Conservation (phyloP, 73 alveolate genomes). For the Breviolum minutum region DNA sequence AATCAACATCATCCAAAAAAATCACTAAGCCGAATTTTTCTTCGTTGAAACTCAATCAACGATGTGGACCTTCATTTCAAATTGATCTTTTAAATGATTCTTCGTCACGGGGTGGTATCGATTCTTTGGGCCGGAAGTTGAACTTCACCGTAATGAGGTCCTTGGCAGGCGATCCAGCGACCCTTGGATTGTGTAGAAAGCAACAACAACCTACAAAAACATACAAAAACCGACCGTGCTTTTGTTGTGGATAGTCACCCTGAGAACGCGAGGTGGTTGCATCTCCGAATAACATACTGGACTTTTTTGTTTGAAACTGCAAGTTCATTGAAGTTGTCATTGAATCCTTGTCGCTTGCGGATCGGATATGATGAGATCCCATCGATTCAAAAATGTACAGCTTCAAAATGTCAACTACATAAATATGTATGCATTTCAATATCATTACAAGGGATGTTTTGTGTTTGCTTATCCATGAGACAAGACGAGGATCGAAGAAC, state of each 20-base stretch:
- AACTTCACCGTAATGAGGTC: slow-evolving; percentile 46
- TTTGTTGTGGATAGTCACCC: not conserved
- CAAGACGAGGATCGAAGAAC: slow-evolving; percentile 8
- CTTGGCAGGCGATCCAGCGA: not conserved
- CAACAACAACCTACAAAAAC: not conserved
- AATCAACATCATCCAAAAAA: no score
- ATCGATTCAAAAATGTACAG: no score
- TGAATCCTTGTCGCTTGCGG: no score
- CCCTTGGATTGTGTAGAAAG: no score
- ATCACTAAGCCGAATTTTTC: no score
- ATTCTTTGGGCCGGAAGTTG: slow-evolving; percentile 27
- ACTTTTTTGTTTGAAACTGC: no score
- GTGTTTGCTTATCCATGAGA: no score
- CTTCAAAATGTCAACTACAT: no score
- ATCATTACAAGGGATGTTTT: not conserved
- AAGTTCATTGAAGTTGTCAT: no score
- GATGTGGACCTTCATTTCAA: not conserved
- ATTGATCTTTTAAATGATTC: not conserved
- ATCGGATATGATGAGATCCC: no score
- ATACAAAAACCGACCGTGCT: not conserved
- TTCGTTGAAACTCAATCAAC: not conserved
- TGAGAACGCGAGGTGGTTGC: not conserved
- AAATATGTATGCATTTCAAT: not conserved
- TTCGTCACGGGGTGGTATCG: slow-evolving; percentile 28
- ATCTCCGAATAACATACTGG: not conserved